Base-by-base conservation (phyloP, 805 yeast species). In the Maudiozyma bulderi region DNA sequence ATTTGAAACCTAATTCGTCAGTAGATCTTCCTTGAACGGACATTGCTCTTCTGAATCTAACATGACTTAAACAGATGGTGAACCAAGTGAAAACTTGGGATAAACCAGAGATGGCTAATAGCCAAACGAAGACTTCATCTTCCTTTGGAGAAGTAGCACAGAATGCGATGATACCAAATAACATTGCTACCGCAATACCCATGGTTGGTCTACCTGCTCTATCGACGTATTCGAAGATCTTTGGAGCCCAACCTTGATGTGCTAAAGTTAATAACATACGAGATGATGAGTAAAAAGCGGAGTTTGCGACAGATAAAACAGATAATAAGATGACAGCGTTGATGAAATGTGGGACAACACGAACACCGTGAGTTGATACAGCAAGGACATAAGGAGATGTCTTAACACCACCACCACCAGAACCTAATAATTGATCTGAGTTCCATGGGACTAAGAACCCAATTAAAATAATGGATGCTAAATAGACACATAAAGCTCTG, bases 301-400 rank as follows among this genome's bases (percentile, higher is more conserved):
- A 80, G 69, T 84, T 84, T 60, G 87, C 89, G 48, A 83, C 89
- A 7, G 89, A 83, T 47, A 82, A 62, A 31, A 84, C 88, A 1
- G 89, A 82, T 47, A 84, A 61, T 66, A 84, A 68, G 56, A 84
- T 82, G 45, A 83, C 87, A 15, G 80, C 86, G 61, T 84, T 84
- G 71, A 84, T 81, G 54, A 84, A 80, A 44, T 82, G 78, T 45
- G 89, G 89, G 44, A 82, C 74, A 41, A 80, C 86, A 45, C 71
- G 68, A 55, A 83, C 78, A 57, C 84, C 84, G 38, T 77, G 84
- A 49, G 73, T 69, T 32, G 72, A 63, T 47, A 80, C 70, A 34
- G 86, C 84, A 60, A 82, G 73, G 49, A 82, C 85, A 56, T 77
- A 82, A 32, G 88, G 87, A n/a, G 88, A 82, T 1, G 84, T 80